Percentiles rank a stretch among this genome's conserved stretches.
Conservation (phyloP, 2,329 filamentous ascomycete genomes). For the Exutisphaerella laricina region DNA sequence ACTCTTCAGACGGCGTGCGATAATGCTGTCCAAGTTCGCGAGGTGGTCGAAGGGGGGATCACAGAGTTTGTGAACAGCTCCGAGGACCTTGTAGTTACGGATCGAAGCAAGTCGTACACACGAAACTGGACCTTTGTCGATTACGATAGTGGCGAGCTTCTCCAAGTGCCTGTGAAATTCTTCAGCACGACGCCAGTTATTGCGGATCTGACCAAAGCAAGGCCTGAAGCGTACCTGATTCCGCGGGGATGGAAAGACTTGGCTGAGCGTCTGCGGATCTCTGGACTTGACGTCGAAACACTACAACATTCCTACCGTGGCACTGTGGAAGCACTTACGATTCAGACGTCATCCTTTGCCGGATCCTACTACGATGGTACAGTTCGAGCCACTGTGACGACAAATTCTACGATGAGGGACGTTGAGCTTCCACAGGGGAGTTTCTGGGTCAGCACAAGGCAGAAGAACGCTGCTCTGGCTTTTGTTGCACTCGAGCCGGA, state of each 20-base stretch:
- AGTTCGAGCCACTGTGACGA: slow-evolving; percentile 23
- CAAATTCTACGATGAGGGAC: slow-evolving; percentile 12
- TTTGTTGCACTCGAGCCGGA: slow-evolving; percentile 27
- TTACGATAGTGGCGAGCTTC: slow-evolving; percentile 15
- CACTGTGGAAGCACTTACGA: slow-evolving; percentile 23
- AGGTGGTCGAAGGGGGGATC: slow-evolving; percentile 13
- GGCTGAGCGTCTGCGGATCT: slow-evolving; percentile 20
- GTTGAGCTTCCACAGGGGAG: slow-evolving; percentile 23
- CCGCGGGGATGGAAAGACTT: slow-evolving; percentile 24
- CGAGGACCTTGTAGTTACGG: slow-evolving; percentile 21
- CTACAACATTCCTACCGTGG: slow-evolving; percentile 20
- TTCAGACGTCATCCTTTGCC: slow-evolving; percentile 17
- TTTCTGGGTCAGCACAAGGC: slow-evolving; percentile 23
- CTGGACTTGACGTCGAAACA: slow-evolving; percentile 23
- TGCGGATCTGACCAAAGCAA: slow-evolving; percentile 19
- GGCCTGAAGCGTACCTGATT: slow-evolving; percentile 26
- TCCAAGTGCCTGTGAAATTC: slow-evolving; percentile 17
- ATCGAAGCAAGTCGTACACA: slow-evolving; percentile 17
- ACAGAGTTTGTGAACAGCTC: slow-evolving; percentile 19
- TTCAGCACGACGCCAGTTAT: slow-evolving; percentile 17
- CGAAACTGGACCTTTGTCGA: slow-evolving; percentile 22
- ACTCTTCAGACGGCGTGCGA: slow-evolving; percentile 15
- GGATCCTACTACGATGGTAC: slow-evolving; percentile 22
- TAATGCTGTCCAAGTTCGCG: slow-evolving; percentile 8
- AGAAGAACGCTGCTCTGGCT: slow-evolving; percentile 27